Evolutionary conservation across 129 eudicot genomes (phyloP).

Genomic region (Dittrichia graveolens): DNA sequence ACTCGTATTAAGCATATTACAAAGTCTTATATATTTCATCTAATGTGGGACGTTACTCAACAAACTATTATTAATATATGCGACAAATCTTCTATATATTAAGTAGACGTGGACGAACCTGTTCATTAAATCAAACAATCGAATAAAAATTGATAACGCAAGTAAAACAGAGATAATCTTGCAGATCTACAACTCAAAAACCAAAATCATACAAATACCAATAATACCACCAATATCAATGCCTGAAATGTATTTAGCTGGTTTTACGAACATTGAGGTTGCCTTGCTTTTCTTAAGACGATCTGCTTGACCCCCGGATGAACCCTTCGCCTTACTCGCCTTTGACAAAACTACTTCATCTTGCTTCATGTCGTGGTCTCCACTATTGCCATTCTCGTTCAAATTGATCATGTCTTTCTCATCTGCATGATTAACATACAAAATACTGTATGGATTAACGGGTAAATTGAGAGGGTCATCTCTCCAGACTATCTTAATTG

Average conservation of each 20-base stretch:
- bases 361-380: neutral
- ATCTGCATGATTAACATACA: constrained; percentile 12
- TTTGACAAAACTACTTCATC: constrained; percentile 9
- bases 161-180: neutral
- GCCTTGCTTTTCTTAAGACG: constrained; percentile 24
- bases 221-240: constrained; percentile 13
- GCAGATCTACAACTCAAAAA: neutral
- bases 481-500: no score
- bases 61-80: no score
- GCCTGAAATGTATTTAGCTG: neutral
- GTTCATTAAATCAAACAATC: neutral
- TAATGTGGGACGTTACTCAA: no score
- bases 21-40: no score
- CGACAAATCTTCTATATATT: no score
- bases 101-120: no score
- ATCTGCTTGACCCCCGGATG: constrained; percentile 18
- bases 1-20: no score
- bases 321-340: constrained; percentile 26
- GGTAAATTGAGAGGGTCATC: no score
- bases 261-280: constrained; percentile 6
- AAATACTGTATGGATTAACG: neutral
- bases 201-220: neutral
- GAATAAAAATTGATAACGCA: neutral
- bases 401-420: neutral
- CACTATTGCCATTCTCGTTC: neutral